Base-by-base conservation (phyloP, 2,329 filamentous ascomycete species). In the Pseudogymnoascus destructans region DNA sequence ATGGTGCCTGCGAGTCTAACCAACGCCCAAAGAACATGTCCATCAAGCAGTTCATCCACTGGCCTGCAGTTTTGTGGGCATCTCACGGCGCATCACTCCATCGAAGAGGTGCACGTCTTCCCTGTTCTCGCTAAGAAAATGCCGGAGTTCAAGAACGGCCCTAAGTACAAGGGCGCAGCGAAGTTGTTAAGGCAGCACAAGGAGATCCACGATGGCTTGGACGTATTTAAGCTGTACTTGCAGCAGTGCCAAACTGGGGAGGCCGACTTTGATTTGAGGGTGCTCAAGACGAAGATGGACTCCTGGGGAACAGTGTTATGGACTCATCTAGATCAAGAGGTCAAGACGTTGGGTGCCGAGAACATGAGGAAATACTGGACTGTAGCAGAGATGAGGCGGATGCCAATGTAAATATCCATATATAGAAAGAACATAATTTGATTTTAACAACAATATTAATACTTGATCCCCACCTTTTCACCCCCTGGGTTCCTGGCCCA, bases 301-400 rank as follows among this genome's bases (percentile, higher is more conserved):
- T 71, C 70, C 3, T 95, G 91, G 80, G 87, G 87, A 9, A 75
- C 76, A 8, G 87, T 95, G 62, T 70, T 95, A 55, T 92, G 89
- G 87, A 75, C 74, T 66, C 90, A 95, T 76, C 73, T 95, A 61
- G 87, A 93, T 66, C 84, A 91, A 65, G 90, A 95, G 76, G 89
- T 95, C 6, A 74, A 77, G 70, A 80, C 86, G 63, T 71, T 95
- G 30, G 81, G 85, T 1, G 89, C 89, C 46, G 87, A 93, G 70
- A 95, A 92, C 69, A 95, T 95, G 90, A 78, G 88, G 64, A 81
- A 77, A 70, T 90, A 87, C 70, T 95, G 88, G 87, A 86, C 77
- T 0, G 64, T 82, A 61, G 81, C 87, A 52, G 90, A 95, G 76
- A 84, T 95, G 70, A 74, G 72, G 69, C 72, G 73, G 57, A 77